Base-by-base conservation (phyloP, 306 rosid species). In the Oemleria cerasiformis region DNA sequence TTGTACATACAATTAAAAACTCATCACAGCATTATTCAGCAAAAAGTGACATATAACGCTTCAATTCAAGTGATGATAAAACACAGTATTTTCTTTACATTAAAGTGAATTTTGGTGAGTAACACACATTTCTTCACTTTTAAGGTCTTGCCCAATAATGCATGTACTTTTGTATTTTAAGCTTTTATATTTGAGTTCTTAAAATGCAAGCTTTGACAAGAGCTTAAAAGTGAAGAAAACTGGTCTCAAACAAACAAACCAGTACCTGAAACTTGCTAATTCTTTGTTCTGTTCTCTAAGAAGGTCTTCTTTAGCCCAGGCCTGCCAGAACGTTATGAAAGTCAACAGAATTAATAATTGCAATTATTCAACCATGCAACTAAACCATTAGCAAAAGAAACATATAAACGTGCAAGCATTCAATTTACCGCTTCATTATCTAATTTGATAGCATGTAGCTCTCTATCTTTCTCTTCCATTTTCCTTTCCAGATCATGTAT, bases 271-370 rank as follows among this genome's bases (percentile, higher is more conserved):
- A 56, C 81, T 85, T 59, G 93, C 96, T 60, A 95, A 77, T 78
- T 95, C 96, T 77, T 88, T 84, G 81, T 86, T 88, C 82, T 95
- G 97, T 72, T 91, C 97, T 36, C 90, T 84, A 48, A 95, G 92
- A 76, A 89, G 91, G 78, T 86, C 96, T 75, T 95, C 96, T 72
- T 95, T 89, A 61, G 97, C 99, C 99, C 99, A 95, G 7, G 96
- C 97, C 99, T 95, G 81, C 36, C 70, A 65, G 51, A 65, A 58
- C 58, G 43, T 77, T 36, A 48, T 19, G 75, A 66, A 13, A 21
- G 21, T 36, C 36, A 3, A 74, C 50, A 65, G 13, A 61, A 36
- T 56, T 5, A 70, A 14, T 41, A 16, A 17, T n/a, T 70, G 25
- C 53, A 69, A 25, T 25, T 55, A 70, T 59, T 15, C 73, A 58